Base-by-base conservation (phyloP, 768 basidiomycete genomes). In the Omphalotus guepiniiformis region DNA sequence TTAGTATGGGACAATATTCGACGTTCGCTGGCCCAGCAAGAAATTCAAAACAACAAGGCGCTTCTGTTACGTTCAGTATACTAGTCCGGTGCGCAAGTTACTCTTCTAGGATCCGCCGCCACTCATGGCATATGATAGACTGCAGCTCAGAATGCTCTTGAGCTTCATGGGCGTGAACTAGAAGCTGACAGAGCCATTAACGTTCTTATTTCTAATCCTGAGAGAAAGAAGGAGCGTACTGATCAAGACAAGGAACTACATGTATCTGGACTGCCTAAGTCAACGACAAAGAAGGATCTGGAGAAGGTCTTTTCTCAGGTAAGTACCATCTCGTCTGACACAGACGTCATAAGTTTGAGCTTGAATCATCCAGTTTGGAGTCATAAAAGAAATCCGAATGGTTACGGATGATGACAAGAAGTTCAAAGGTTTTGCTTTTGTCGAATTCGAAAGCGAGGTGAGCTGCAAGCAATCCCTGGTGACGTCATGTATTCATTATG, bases 1-100 rank as follows among this genome's bases (percentile, higher is more conserved):
- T 1, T 47, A 96, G 93, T 93, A 88, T 65, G 96, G 96, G 8
- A 78, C 75, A 4, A 78, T 99, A 45, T 89, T 98, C 51, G 94
- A 98, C 53, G 88, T 93, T 15, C 87, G 96, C 26, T 98, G 95
- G 95, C 96, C 96, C 4, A 94, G 92, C 67, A 94, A 94, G 61
- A 96, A 96, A 61, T 93, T 92, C 74, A 95, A 93, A 66, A 82
- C 71, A 48, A 86, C 88, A 2, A 73, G 96, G 28, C 78, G 96
- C 35, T 98, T 99, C 64, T 93, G 91, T 58, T 99, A 98, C 63
- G 73, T 99, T 1, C 96, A 98, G 52, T 97, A 80, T 60, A 85
- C 84, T 1, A 82, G 82, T 16, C 89, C 91, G 0, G 94, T 92
- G 48, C 42, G 86, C 71, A 6, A 13, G n/a, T 35, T 23, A 6